phyloP scores from a whole-genome alignment of 2,329 filamentous ascomycete species.

The Dactylonectria macrodidyma region DNA sequence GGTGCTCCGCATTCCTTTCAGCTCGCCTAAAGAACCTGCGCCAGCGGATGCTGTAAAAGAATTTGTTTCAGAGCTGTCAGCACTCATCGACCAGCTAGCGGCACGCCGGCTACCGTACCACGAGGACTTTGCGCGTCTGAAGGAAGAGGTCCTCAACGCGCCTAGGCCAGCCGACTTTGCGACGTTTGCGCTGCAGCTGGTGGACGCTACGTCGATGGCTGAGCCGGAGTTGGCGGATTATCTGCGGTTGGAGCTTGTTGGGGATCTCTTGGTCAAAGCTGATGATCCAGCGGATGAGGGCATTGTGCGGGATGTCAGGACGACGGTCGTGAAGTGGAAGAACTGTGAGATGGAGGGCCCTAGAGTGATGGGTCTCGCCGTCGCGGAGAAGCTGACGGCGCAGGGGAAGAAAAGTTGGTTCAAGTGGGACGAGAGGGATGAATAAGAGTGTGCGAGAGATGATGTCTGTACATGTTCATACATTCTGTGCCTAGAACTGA shows the following conservation, averaged over 20 bases:
- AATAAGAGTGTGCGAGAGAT: too few relatives aligned
- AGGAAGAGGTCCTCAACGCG: constrained; percentile 26
- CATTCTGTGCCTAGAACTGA: too few relatives aligned
- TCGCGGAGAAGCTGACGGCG: neutral
- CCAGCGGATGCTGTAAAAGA: constrained; percentile 13
- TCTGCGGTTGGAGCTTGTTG: constrained; percentile 39
- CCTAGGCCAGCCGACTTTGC: constrained; percentile 2
- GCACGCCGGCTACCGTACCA: constrained; percentile 42
- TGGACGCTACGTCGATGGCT: constrained; percentile 13
- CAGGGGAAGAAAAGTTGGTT: constrained; percentile 22
- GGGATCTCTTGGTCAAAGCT: constrained; percentile 16
- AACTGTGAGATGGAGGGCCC: constrained; percentile 22
- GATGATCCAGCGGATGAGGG: neutral
- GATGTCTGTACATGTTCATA: too few relatives aligned
- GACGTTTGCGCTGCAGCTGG: constrained; percentile 32
- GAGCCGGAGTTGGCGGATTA: constrained; percentile 35
- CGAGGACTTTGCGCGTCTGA: constrained; percentile 37
- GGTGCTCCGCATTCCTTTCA: constrained; percentile 35
- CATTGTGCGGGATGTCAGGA: constrained; percentile 2
- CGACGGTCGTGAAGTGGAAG: constrained; percentile 34
- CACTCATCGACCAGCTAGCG: constrained; percentile 31
- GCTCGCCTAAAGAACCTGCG: neutral
- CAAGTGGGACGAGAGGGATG: neutral
- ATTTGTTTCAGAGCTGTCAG: constrained; percentile 32
- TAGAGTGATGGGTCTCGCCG: constrained; percentile 18